Evolutionary conservation across 352 stramenopile genomes (phyloP), one percentile per base, ranked within the genome.

Genomic region (Phytophthora citrophthora): DNA sequence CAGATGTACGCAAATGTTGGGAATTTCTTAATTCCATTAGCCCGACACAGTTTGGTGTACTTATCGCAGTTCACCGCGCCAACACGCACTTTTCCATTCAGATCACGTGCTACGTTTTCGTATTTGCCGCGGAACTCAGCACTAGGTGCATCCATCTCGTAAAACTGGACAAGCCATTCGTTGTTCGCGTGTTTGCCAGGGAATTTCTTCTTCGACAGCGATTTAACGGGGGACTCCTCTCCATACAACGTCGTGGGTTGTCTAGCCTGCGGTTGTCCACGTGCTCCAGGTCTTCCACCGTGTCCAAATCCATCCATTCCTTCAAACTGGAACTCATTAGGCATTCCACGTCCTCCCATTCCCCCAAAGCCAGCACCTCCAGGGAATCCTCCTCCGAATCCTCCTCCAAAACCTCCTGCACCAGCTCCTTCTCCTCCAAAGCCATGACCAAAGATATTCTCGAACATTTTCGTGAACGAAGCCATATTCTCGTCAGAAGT

Each of bases 401-500:
- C 54, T 8, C 68, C 76, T 12, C 64, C 65, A 27, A 71, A 71
- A 0, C 70, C 73, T 26, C 62, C 65, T 6, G 76, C 60, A 38
- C 72, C 61, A 2, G 74, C 63, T 23, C 47, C 58, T 20, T 31
- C 52, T 5, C 66, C 72, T 40, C 78, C 75, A 47, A 86, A 86
- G 3, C 77, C 75, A 27, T 87, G 75, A 26, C 81, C 89, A 61
- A 97, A 96, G 9, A 97, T 88, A 59, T 81, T 84, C 64, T 94
- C 88, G 63, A 97, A 97, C 73, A 97, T 93, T 60, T 96, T 93
- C 55, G 87, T 88, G 51, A 90, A 91, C 18, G 83, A 88, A 5
- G 74, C 71, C 65, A 94, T 87, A 45, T 73, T 80, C 36, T 91
- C 82, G 18, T 91, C 80, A 4, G 68, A 76, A 1, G 74, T 74